Percentiles rank a stretch among this genome's conserved stretches.
Evolutionary conservation across 2,329 filamentous ascomycete genomes (phyloP).

Genomic region (Xylaria sp.): DNA sequence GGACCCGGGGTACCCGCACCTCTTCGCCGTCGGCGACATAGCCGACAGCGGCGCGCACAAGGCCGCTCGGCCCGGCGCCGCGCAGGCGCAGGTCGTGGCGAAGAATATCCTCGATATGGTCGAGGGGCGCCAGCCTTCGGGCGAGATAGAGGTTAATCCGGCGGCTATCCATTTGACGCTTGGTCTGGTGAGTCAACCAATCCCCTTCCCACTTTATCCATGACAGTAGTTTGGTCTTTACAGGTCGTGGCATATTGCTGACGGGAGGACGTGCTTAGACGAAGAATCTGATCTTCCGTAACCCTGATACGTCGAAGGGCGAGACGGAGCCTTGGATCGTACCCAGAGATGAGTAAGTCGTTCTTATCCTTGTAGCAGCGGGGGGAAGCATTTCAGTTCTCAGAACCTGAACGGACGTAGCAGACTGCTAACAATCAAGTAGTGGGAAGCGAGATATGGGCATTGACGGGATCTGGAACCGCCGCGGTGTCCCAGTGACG

Average conservation of each 20-base stretch:
- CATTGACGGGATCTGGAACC: conserved; percentile 48
- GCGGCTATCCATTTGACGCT: conserved; percentile 56
- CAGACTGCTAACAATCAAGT: conserved; percentile 11
- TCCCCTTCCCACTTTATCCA: neutral
- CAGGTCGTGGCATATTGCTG: neutral
- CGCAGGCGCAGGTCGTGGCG: conserved; percentile 58
- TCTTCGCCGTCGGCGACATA: conserved; percentile 66
- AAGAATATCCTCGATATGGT: conserved; percentile 59
- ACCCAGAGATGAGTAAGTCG: conserved; percentile 49
- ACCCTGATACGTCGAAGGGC: conserved; percentile 46
- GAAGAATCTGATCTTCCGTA: conserved; percentile 50
- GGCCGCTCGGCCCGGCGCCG: conserved; percentile 57
- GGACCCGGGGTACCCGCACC: conserved; percentile 50
- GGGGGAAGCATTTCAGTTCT: too few relatives aligned
- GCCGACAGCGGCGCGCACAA: conserved; percentile 57
- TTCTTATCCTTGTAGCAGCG: neutral
- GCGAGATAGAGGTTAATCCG: conserved; percentile 49
- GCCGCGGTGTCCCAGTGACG: conserved; percentile 45
- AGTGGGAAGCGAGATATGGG: conserved; percentile 50
- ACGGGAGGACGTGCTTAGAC: conserved; percentile 35
- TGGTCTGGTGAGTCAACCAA: conserved; percentile 47
- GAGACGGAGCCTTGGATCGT: conserved; percentile 46
- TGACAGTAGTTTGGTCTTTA: neutral
- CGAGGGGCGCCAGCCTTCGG: conserved; percentile 47
- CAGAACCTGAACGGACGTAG: too few relatives aligned